Evolutionary conservation across 176 grass and related monocot genomes (phyloP).

Genomic region (Rhynchospora pubera): DNA sequence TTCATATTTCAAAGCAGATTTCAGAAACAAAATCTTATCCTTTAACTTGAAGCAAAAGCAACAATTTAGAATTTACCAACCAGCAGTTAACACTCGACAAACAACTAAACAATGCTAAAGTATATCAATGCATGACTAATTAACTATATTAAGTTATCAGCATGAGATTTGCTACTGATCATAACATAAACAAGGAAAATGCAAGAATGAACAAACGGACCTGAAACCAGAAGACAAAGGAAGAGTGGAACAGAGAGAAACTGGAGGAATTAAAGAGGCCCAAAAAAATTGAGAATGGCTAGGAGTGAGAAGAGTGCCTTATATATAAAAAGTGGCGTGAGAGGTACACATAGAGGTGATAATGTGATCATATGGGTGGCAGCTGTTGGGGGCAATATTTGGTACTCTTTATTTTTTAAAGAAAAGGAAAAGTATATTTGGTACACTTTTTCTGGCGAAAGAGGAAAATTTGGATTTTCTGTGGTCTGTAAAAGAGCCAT

Average conservation of each 20-base stretch:
- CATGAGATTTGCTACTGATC: not conserved
- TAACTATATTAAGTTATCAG: not conserved
- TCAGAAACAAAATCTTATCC: constrained; percentile 17
- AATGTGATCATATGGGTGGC: constrained; percentile 33
- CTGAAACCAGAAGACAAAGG: constrained; percentile 35
- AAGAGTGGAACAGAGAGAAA: constrained; percentile 28
- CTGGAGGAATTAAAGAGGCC: not conserved
- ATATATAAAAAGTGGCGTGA: constrained; percentile 39
- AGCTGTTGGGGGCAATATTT: constrained; percentile 29
- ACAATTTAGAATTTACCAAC: constrained; percentile 9
- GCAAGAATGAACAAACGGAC: constrained; percentile 35
- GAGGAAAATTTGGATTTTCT: not conserved
- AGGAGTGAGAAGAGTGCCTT: constrained; percentile 15
- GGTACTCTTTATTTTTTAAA: constrained; percentile 2
- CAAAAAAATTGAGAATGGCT: constrained; percentile 15
- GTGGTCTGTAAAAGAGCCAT: not conserved
- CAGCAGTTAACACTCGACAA: not conserved
- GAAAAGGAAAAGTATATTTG: not conserved
- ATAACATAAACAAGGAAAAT: not conserved
- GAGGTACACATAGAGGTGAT: constrained; percentile 30
- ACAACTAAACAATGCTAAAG: not conserved
- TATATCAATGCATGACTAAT: not conserved
- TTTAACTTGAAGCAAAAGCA: constrained; percentile 31
- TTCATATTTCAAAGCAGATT: not conserved
- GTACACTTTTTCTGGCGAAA: not conserved